Evolutionary conservation across 768 basidiomycete species (phyloP).

Genomic region (Rhodocollybia butyracea): DNA sequence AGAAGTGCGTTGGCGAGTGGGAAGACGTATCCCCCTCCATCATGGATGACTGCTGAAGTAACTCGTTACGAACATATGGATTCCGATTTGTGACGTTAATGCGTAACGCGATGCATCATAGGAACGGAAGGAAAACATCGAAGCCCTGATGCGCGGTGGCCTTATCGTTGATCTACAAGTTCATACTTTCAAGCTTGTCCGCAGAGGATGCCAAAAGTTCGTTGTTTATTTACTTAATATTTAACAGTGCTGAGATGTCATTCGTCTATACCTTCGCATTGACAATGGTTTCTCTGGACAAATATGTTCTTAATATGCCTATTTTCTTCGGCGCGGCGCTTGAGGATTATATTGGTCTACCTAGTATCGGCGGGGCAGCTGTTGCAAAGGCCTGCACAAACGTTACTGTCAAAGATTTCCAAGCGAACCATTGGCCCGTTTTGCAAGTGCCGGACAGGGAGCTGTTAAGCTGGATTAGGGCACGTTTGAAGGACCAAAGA

Average conservation of each 20-base stretch:
- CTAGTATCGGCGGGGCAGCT: too few relatives aligned
- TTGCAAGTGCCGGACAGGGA: too few relatives aligned
- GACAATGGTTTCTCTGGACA: constrained; percentile 23
- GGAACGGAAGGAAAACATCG: not conserved
- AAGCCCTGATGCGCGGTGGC: not conserved
- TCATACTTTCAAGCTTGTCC: constrained; percentile 14
- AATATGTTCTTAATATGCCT: constrained; percentile 27
- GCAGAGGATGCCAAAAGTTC: constrained; percentile 31
- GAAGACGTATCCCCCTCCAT: constrained; percentile 17
- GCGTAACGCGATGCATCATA: not conserved
- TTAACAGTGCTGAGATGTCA: not conserved
- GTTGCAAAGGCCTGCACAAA: too few relatives aligned
- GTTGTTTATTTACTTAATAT: not conserved
- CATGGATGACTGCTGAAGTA: constrained; percentile 22
- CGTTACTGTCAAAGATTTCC: too few relatives aligned
- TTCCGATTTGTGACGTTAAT: not conserved
- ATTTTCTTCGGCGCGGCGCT: constrained; percentile 31
- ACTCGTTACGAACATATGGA: not conserved
- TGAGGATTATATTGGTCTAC: constrained; percentile 29
- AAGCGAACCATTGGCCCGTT: too few relatives aligned
- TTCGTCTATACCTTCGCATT: not conserved
- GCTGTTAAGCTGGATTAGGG: too few relatives aligned
- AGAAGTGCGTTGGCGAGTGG: constrained; percentile 31
- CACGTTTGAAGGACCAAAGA: too few relatives aligned
- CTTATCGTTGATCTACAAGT: constrained; percentile 28